Base-by-base conservation (phyloP, 2,329 filamentous ascomycete species). In the Arthroderma sp. region DNA sequence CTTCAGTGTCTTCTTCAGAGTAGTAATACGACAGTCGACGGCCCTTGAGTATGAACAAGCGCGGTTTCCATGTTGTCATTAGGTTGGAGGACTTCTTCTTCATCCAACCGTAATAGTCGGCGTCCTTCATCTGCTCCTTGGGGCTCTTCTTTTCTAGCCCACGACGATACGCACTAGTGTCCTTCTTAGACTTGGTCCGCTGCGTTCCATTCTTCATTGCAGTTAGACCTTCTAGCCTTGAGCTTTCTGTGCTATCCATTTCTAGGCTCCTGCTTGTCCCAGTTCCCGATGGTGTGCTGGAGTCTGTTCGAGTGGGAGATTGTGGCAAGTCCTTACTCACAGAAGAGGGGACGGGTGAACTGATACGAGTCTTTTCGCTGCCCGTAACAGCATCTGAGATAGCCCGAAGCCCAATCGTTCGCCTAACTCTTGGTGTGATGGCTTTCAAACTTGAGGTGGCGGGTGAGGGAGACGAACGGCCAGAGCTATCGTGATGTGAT, bases 31-130 rank as follows among this genome's bases (percentile, higher is more conserved):
- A 90, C 31, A 98, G 76, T 3, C 93, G 85, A 55, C 91, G 84
- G 31, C 93, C 93, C 66, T 90, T 91, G 58, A 98, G 81, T 6
- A 98, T 85, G 67, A 98, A 98, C n/a, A 97, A 79, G 11, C 93
- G 85, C 11, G 91, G 87, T 68, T 97, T 98, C 93, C 93, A 98
- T 1, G 91, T 95, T 1, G 90, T 90, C 85, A 98, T 95, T 35
- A 97, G 77, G 66, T 91, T 93, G 1, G 89, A 91, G 59, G 89
- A 95, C 73, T 94, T 91, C 79, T 98, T 98, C 78, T 93, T 97
- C 93, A 98, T 98, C 93, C 93, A 98, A 1, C 93, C 93, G 66
- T 86, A 91, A 70, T 95, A 97, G 67, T 98, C 91, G 57, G 89
- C 91, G 60, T 83, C 84, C 61, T 83, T 76, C 72, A 95, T 93